Conservation (phyloP, 2,329 filamentous ascomycete species). For the Aspergillus pseudoglaucus region DNA sequence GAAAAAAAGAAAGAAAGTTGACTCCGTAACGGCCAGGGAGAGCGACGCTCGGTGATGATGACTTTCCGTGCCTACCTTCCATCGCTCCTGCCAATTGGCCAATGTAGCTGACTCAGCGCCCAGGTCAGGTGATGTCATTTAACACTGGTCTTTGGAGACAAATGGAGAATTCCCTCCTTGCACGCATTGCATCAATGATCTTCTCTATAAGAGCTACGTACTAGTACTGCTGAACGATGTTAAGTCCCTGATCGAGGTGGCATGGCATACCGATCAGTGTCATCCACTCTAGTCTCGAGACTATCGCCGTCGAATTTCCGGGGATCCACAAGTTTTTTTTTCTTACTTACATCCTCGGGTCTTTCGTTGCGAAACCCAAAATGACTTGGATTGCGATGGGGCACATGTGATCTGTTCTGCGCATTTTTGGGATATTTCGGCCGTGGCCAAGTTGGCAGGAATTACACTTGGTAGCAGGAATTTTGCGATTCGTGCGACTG, state of each 20-base stretch:
- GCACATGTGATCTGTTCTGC: constrained; percentile 9
- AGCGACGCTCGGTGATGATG: constrained; percentile 2
- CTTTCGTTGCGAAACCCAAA: not conserved
- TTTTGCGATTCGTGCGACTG: not conserved
- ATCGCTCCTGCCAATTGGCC: constrained; percentile 10
- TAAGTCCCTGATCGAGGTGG: not conserved
- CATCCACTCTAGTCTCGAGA: not conserved
- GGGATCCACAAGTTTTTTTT: not conserved
- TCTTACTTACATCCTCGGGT: not conserved
- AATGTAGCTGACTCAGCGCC: constrained; percentile 17
- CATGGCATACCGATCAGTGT: not conserved
- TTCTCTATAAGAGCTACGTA: too few relatives aligned
- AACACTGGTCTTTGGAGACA: constrained; percentile 5
- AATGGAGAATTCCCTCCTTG: not conserved
- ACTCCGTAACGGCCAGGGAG: not conserved
- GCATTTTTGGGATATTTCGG: too few relatives aligned
- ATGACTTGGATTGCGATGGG: not conserved
- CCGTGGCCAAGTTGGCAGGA: not conserved
- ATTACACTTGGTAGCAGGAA: too few relatives aligned
- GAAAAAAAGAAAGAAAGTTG: constrained; percentile 1
- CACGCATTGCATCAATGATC: not conserved
- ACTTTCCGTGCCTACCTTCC: constrained; percentile 12
- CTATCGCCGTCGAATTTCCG: not conserved
- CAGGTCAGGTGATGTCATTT: constrained; percentile 31
- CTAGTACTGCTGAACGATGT: not conserved